Evolutionary conservation across 192 early-diverging fungal species (phyloP).

Genomic region (Mortierella antarctica): DNA sequence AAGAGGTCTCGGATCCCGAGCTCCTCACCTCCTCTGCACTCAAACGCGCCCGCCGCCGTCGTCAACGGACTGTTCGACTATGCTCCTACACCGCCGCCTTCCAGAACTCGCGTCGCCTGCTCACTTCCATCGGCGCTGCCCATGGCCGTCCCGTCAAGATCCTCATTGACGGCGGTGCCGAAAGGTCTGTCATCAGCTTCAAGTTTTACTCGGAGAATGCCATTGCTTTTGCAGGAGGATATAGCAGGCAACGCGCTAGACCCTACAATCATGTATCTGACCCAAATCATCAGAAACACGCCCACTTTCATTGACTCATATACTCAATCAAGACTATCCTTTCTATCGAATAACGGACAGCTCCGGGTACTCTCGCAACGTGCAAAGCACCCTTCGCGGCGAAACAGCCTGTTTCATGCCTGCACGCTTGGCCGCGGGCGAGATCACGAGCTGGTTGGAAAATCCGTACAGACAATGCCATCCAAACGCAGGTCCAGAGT

Average conservation of each 20-base stretch:
- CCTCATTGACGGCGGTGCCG: constrained; percentile 6
- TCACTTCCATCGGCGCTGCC: neutral
- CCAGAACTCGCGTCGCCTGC: neutral
- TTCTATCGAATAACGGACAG: no score
- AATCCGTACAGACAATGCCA: neutral
- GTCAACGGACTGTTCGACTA: neutral
- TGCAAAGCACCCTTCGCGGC: constrained; percentile 1
- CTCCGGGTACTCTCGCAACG: neutral
- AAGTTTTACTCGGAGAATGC: neutral
- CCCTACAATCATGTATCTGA: no score
- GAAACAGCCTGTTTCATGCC: neutral
- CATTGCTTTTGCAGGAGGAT: neutral
- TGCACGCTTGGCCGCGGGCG: neutral
- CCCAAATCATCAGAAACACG: no score
- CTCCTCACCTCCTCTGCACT: neutral
- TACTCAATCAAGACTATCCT: no score
- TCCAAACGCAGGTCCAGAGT: no score
- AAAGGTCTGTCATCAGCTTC: constrained; percentile 3
- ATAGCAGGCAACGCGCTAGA: no score
- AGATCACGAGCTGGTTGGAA: neutral
- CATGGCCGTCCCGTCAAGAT: neutral
- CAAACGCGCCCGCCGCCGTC: neutral
- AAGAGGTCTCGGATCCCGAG: no score
- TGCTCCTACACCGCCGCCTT: neutral
- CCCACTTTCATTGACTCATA: no score